phyloP scores from a whole-genome alignment of 805 yeast genomes.

The Dipodascopsis uninucleata region DNA sequence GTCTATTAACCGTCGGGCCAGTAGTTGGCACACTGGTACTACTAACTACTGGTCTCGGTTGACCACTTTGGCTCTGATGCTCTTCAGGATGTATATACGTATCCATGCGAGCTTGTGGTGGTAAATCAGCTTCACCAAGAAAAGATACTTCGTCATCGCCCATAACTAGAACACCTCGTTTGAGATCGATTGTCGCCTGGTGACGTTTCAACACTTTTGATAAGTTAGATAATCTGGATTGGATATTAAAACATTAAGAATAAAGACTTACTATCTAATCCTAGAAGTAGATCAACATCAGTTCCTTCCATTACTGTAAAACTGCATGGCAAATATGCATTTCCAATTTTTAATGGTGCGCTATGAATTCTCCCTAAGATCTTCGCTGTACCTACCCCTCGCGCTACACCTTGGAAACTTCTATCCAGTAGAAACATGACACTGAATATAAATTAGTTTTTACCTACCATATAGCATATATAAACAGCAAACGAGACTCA shows the following conservation, averaged over 20 bases:
- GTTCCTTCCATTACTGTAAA: constrained; percentile 64
- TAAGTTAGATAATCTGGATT: not conserved
- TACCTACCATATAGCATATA: not conserved
- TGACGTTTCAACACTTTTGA: constrained; percentile 69
- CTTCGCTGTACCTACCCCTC: constrained; percentile 82
- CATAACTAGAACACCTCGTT: constrained; percentile 58
- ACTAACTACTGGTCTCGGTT: constrained; percentile 3
- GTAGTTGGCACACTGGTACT: constrained; percentile 4
- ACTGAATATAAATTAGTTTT: not conserved
- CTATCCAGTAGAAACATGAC: constrained; percentile 70
- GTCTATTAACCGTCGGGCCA: constrained; percentile 1
- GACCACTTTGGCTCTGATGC: not conserved
- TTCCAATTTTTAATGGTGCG: constrained; percentile 78
- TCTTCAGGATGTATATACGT: constrained; percentile 15
- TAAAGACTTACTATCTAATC: constrained; percentile 53
- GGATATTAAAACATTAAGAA: not conserved
- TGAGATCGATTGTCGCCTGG: constrained; percentile 75
- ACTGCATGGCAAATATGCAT: constrained; percentile 58
- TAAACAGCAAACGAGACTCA: constrained; percentile 5
- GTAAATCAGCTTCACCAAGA: constrained; percentile 67
- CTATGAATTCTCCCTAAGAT: constrained; percentile 84
- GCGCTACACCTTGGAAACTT: constrained; percentile 75
- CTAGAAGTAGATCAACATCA: constrained; percentile 64
- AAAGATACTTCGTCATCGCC: constrained; percentile 73
- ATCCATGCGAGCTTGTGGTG: constrained; percentile 38